A percentile compares a stretch with the other conserved stretches of the same genome.
phyloP scores from a whole-genome alignment of 495 filamentous ascomycete species.

The Oleoguttula mirabilis region DNA sequence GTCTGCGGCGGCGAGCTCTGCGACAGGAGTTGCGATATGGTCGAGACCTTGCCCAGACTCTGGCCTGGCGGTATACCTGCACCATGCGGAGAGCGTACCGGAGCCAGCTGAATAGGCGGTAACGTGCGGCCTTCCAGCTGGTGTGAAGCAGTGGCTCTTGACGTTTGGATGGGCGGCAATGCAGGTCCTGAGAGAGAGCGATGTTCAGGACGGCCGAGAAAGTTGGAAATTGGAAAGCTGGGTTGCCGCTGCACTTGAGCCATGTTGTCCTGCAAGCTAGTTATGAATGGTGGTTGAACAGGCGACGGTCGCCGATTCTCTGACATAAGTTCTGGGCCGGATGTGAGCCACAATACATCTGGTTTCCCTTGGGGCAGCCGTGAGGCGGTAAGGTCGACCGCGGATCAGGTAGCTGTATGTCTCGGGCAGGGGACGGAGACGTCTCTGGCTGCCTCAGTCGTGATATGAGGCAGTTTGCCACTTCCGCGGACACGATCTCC shows the following conservation, averaged over 20 bases:
- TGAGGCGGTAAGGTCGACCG: no score
- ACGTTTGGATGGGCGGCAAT: background rate
- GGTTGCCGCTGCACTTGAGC: slow-evolving; percentile 4
- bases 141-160: background rate
- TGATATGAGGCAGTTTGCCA: no score
- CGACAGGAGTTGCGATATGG: background rate
- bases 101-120: background rate
- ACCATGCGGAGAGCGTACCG: background rate
- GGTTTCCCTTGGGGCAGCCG: background rate
- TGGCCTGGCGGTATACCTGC: background rate
- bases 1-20: background rate
- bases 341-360: background rate
- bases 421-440: no score
- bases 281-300: slow-evolving; percentile 8
- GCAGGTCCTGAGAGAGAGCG: no score
- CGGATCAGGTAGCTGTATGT: no score
- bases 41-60: background rate
- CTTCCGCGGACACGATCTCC: no score
- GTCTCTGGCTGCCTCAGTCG: no score
- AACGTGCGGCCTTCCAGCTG: background rate
- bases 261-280: background rate
- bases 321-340: slow-evolving; percentile 4
- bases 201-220: no score
- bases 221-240: no score
- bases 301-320: slow-evolving; percentile 9